These are phyloP conservation scores for Elongisporangium prolatum DNA, from an alignment of 352 stramenopile species.

Conservation along the genomic window DNA sequence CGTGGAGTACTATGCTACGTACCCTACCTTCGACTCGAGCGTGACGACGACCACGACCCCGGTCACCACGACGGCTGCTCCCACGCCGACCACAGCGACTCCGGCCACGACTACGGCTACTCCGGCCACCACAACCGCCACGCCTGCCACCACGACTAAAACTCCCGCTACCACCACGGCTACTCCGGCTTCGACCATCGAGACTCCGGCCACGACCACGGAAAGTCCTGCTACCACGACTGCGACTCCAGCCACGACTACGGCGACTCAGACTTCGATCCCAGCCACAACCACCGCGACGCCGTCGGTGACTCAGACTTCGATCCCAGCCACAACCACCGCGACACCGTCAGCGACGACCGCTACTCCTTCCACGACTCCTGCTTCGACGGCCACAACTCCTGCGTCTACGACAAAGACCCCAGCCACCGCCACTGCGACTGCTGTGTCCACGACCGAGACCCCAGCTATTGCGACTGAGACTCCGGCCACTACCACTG, in stretches of 20 bases:
- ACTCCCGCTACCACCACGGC: slow-evolving; percentile 9
- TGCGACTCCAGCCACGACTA: no score
- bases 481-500: not conserved
- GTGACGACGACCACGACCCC: not conserved
- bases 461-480: not conserved
- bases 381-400: no score
- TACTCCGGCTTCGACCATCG: slow-evolving; percentile 2
- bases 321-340: no score
- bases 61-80: slow-evolving; percentile 3
- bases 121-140: no score
- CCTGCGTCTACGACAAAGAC: not conserved
- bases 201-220: not conserved
- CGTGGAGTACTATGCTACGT: slow-evolving; percentile 51
- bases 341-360: no score
- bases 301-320: no score
- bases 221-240: no score
- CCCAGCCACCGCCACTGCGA: not conserved
- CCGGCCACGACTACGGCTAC: no score
- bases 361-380: not conserved
- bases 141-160: no score
- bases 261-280: no score
- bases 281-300: no score
- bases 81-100: not conserved
- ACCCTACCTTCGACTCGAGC: slow-evolving; percentile 36
- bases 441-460: not conserved